Percentiles rank a stretch among this genome's conserved stretches.
Evolutionary conservation across 306 rosid genomes (phyloP).

Genomic region (Dicorynia guianensis): DNA sequence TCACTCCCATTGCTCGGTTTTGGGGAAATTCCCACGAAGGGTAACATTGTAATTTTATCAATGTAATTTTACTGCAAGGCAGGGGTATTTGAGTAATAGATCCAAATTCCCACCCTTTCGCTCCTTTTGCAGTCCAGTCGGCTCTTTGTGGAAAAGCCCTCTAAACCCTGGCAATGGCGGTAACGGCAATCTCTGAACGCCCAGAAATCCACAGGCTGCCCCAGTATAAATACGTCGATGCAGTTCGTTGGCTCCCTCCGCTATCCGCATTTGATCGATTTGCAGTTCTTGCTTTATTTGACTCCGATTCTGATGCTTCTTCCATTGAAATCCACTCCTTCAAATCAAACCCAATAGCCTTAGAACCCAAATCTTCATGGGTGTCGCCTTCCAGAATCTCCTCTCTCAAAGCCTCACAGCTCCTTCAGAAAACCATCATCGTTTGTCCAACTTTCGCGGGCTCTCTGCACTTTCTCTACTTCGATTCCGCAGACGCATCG

Average conservation of each 20-base stretch:
- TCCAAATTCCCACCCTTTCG: background rate
- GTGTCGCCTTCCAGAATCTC: constrained; percentile 66
- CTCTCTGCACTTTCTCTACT: constrained; percentile 69
- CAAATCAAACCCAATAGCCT: constrained; percentile 45
- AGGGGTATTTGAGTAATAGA: constrained; percentile 31
- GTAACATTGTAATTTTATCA: constrained; percentile 5
- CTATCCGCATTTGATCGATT: constrained; percentile 68
- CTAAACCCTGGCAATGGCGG: constrained; percentile 58
- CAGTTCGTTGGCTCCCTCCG: constrained; percentile 88
- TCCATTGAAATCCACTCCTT: constrained; percentile 67
- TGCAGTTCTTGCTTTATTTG: constrained; percentile 70
- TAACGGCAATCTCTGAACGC: constrained; percentile 44
- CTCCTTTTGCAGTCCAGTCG: background rate
- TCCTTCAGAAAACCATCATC: constrained; percentile 62
- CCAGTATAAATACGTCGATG: constrained; percentile 72
- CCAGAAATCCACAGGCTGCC: constrained; percentile 64
- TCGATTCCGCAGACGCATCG: constrained; percentile 54
- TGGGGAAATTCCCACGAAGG: background rate
- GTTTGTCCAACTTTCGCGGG: constrained; percentile 68
- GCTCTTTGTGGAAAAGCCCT: constrained; percentile 38
- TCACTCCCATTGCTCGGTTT: background rate
- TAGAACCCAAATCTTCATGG: constrained; percentile 65
- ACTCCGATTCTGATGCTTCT: constrained; percentile 60
- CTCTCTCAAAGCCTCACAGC: constrained; percentile 62
- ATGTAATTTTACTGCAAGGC: background rate